A percentile compares a stretch with the other conserved stretches of the same genome.
These are phyloP conservation scores for Uronychia setigera DNA, from an alignment of 73 alveolate genomes.

Conservation along the genomic window DNA sequence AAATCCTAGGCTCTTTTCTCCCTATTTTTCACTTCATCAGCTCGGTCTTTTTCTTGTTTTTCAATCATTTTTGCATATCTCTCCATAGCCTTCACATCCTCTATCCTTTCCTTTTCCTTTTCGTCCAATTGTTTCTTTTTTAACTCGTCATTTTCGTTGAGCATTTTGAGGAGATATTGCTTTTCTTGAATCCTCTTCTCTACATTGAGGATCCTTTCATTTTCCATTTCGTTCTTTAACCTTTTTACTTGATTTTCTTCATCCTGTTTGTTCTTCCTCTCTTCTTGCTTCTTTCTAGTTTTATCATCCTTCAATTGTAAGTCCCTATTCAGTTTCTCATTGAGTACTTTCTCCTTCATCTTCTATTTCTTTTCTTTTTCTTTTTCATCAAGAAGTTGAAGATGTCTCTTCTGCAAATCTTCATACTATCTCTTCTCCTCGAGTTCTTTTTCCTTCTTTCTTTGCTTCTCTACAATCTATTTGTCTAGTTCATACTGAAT, in stretches of 20 bases:
- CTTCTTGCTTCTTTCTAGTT: conserved; percentile 11
- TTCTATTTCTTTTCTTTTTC: conserved; percentile 20
- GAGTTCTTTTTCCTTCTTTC: conserved; percentile 33
- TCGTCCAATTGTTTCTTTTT: background rate
- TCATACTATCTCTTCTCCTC: conserved; percentile 45
- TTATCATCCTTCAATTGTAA: conserved; percentile 35
- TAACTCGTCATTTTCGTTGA: conserved; percentile 5
- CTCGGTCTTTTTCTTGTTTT: conserved; percentile 60
- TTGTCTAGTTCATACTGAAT: conserved; percentile 66
- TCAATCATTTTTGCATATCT: conserved; percentile 65
- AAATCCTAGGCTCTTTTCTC: conserved; percentile 58
- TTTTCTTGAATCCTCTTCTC: conserved; percentile 17
- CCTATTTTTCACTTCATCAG: conserved; percentile 45
- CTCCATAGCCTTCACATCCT: conserved; percentile 50
- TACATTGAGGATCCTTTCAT: background rate
- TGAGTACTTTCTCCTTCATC: conserved; percentile 11
- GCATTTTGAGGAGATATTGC: conserved; percentile 14
- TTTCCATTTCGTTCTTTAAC: conserved; percentile 1
- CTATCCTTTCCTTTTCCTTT: conserved; percentile 5
- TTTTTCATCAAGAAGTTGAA: conserved; percentile 32
- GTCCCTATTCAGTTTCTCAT: conserved; percentile 40
- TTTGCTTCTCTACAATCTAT: conserved; percentile 53
- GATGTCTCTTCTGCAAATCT: conserved; percentile 31
- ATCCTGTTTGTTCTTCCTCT: conserved; percentile 11
- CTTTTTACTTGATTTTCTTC: background rate